Evolutionary conservation across 176 grass and related monocot species (phyloP), one percentile per base, ranked within the genome.

Genomic region (Neostapfia colusana): DNA sequence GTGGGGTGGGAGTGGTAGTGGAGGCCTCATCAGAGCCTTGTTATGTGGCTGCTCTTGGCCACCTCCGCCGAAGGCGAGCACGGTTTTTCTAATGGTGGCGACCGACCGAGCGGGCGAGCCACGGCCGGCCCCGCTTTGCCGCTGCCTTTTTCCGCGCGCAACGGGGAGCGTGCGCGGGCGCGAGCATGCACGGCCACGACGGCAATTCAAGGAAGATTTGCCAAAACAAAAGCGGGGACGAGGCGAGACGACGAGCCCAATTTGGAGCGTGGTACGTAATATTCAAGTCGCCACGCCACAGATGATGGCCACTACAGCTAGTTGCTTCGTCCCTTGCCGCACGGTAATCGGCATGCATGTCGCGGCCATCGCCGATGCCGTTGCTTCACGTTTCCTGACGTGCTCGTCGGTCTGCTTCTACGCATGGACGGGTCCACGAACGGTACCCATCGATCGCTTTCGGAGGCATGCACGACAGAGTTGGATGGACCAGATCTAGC

Each of bases 21-120:
- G 86, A 87, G 41, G 79, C 79, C 79, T 82, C 85, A 87, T 87
- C 75, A 80, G 45, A 16, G 83, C 37, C 71, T 65, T 78, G 70
- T 44, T 92, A 73, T 84, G 90, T 89, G 86, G 66, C 79, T 85
- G 40, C 66, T 82, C 85, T 75, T 69, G 61, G 70, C 73, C 82
- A 66, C 20, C 25, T 34, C 50, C 70, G 41, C 75, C 80, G 76
- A 74, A 85, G 76, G 76, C 28, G 26, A 15, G 7, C 61, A 18
- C 7, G 43, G 67, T 62, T 79, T 83, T 84, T 68, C 56, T 76
- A 81, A 72, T 78, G 82, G 83, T 79, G 85, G 85, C 79, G 73
- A 87, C 85, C 85, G 78, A 76, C 65, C 70, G 59, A 2, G 40
- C 59, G 37, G 27, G 16, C 55, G 35, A 21, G 23, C 75, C 36